Percentiles rank a stretch among this genome's conserved stretches.
These are phyloP conservation scores for Senecio squalidus DNA, from an alignment of 140 eudicot genomes.

Conservation along the genomic window DNA sequence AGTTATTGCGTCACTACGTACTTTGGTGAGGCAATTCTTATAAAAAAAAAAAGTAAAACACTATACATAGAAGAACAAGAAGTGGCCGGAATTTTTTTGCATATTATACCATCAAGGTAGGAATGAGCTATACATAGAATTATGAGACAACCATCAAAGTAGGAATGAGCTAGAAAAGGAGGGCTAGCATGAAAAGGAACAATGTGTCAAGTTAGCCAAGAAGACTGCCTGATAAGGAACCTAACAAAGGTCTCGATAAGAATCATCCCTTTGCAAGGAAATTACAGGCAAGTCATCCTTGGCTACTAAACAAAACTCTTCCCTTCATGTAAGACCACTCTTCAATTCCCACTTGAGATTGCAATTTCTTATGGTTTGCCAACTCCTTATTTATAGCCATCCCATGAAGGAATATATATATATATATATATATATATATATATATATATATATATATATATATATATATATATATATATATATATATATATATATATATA, in stretches of 20 bases:
- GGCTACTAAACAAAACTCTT: slow-evolving; percentile 59
- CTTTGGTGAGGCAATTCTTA: too few species aligned
- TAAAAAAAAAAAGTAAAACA: too few species aligned
- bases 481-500: too few species aligned
- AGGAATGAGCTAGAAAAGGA: slow-evolving; percentile 13
- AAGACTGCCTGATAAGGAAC: slow-evolving; percentile 37
- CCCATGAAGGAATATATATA: not conserved
- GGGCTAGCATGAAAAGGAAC: slow-evolving; percentile 48
- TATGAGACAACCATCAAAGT: not conserved
- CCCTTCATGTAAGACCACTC: slow-evolving; percentile 50
- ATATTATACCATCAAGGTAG: not conserved
- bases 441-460: too few species aligned
- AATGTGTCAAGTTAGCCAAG: slow-evolving; percentile 52
- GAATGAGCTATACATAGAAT: not conserved
- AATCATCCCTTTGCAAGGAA: not conserved
- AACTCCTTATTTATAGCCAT: slow-evolving; percentile 30
- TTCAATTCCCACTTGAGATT: slow-evolving; percentile 5
- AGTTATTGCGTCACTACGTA: too few species aligned
- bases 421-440: too few species aligned
- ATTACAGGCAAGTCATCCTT: slow-evolving; percentile 85
- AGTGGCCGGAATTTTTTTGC: too few species aligned
- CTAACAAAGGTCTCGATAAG: slow-evolving; percentile 2
- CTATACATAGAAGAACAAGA: too few species aligned
- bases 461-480: too few species aligned
- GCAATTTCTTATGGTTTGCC: not conserved